Percentiles rank a stretch among this genome's conserved stretches.
These are phyloP conservation scores for Aspergillus candidus DNA, from an alignment of 2,329 filamentous ascomycete species.

Conservation along the genomic window DNA sequence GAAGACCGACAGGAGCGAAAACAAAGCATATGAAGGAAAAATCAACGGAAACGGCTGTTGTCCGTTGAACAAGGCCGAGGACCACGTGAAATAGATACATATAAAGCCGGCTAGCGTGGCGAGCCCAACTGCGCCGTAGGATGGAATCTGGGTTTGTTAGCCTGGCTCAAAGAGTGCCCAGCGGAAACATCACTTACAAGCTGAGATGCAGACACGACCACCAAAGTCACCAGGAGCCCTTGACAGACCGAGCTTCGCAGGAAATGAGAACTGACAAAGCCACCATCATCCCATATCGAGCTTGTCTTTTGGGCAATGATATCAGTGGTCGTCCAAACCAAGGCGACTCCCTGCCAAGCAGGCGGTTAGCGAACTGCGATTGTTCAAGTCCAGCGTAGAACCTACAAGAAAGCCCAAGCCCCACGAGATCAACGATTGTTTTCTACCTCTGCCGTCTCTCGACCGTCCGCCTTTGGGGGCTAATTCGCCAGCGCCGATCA, in stretches of 20 bases:
- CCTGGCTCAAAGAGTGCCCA: not conserved
- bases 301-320: conserved; percentile 30
- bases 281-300: conserved; percentile 29
- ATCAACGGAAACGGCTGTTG: conserved; percentile 29
- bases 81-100: conserved; percentile 27
- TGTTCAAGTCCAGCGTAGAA: not conserved
- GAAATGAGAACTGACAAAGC: conserved; percentile 33
- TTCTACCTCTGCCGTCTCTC: conserved; percentile 18
- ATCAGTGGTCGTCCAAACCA: conserved; percentile 32
- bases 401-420: conserved; percentile 29
- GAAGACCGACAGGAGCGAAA: conserved; percentile 28
- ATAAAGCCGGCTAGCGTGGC: conserved; percentile 33
- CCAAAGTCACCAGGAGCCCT: conserved; percentile 27
- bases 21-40: conserved; percentile 20
- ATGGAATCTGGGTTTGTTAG: conserved; percentile 32
- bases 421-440: conserved; percentile 21
- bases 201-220: conserved; percentile 33
- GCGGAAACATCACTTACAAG: conserved; percentile 28
- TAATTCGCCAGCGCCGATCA: conserved; percentile 30
- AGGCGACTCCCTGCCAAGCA: conserved; percentile 27
- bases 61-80: conserved; percentile 28
- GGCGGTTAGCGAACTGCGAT: conserved; percentile 2
- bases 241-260: conserved; percentile 36
- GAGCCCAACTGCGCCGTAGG: conserved; percentile 36
- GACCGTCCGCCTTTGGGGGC: conserved; percentile 15